Percentiles rank a stretch among this genome's conserved stretches.
These are phyloP conservation scores for Cadophora sp. DNA, from an alignment of 2,329 filamentous ascomycete genomes.

Conservation along the genomic window DNA sequence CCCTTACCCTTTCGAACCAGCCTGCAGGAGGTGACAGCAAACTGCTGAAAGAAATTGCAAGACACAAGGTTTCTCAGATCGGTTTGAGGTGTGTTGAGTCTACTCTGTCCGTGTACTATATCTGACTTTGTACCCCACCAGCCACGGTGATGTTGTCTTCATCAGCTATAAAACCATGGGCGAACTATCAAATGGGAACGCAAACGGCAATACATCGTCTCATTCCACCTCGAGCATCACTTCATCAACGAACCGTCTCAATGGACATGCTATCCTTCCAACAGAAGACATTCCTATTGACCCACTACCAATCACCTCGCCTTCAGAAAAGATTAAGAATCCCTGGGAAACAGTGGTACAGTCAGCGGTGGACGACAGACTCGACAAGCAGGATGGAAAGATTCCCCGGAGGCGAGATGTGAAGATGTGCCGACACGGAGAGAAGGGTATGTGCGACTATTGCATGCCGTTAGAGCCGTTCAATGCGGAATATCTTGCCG, in stretches of 20 bases:
- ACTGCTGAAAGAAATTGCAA: slow-evolving; percentile 62
- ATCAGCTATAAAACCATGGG: slow-evolving; percentile 75
- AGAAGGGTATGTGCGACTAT: slow-evolving; percentile 99
- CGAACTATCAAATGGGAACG: slow-evolving; percentile 50
- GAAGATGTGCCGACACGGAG: slow-evolving; percentile 94
- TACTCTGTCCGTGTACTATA: not conserved
- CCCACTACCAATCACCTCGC: slow-evolving; percentile 60
- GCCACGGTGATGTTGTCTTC: slow-evolving; percentile 92
- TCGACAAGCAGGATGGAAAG: slow-evolving; percentile 91
- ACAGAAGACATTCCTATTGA: slow-evolving; percentile 71
- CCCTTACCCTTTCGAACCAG: slow-evolving; percentile 67
- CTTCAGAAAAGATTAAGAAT: slow-evolving; percentile 73
- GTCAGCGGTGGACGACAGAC: slow-evolving; percentile 81
- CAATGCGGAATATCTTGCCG: slow-evolving; percentile 82
- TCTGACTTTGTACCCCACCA: slow-evolving; percentile 45
- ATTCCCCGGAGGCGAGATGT: slow-evolving; percentile 75
- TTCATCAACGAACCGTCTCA: slow-evolving; percentile 71
- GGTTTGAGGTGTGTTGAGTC: slow-evolving; percentile 58
- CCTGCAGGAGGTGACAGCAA: slow-evolving; percentile 65
- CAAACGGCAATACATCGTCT: slow-evolving; percentile 47
- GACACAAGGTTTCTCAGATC: slow-evolving; percentile 62
- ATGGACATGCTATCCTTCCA: slow-evolving; percentile 75
- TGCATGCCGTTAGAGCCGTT: slow-evolving; percentile 98
- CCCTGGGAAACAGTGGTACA: slow-evolving; percentile 94
- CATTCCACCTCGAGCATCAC: slow-evolving; percentile 34